Conservation (phyloP, 805 yeast genomes). For the Yarrowia sp. region DNA sequence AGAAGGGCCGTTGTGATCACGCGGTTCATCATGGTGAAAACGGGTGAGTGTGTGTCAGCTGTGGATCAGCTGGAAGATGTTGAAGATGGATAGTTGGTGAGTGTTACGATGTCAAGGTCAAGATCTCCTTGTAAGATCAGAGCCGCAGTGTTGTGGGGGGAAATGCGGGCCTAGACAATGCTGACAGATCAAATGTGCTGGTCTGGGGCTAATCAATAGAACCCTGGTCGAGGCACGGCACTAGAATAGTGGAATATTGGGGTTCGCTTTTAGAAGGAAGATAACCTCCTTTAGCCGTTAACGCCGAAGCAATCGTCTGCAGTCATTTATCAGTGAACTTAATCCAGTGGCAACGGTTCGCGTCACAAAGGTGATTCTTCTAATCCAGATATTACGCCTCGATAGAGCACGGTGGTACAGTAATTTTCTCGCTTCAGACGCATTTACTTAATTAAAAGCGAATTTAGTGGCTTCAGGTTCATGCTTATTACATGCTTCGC, state of each 20-base stretch:
- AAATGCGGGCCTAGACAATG: too few relatives aligned
- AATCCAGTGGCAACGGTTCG: not conserved
- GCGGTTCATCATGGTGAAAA: not conserved
- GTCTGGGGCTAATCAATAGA: not conserved
- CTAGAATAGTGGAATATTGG: not conserved
- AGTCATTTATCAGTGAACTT: not conserved
- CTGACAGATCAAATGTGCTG: too few relatives aligned
- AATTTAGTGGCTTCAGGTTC: not conserved
- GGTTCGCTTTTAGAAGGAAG: not conserved
- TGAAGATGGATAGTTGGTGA: too few relatives aligned
- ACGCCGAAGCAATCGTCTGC: conserved; percentile 1
- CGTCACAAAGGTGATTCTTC: not conserved
- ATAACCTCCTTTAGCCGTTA: not conserved
- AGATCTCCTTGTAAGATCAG: too few relatives aligned
- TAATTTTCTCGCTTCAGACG: too few relatives aligned
- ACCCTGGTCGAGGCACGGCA: not conserved
- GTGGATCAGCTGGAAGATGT: too few relatives aligned
- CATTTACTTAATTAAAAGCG: not conserved
- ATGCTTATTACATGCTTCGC: not conserved
- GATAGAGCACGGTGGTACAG: too few relatives aligned
- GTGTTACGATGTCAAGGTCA: too few relatives aligned
- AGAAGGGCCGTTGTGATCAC: not conserved
- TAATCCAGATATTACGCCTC: too few relatives aligned
- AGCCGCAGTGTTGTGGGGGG: too few relatives aligned
- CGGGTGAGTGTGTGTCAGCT: not conserved